A percentile compares a stretch with the other conserved stretches of the same genome.
Conservation (phyloP, 352 stramenopile species). For the Phytophthora cajani region DNA sequence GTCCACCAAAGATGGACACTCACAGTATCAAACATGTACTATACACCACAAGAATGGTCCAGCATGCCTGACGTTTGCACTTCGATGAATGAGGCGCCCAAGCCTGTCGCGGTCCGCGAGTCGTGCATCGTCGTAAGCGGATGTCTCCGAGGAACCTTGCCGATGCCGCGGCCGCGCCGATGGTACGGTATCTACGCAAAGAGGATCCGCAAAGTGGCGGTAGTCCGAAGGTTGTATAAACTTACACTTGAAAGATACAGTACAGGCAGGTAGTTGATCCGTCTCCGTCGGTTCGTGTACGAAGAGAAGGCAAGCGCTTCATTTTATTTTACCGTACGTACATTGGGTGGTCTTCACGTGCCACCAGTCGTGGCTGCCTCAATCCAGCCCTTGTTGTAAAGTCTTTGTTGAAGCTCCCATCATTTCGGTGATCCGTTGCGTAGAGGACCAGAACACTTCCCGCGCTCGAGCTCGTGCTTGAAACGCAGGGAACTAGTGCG, state of each 20-base stretch:
- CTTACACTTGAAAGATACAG: no score
- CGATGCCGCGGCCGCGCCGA: no score
- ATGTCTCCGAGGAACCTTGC: not conserved
- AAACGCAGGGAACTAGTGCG: not conserved
- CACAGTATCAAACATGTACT: not conserved
- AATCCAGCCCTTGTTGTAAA: not conserved
- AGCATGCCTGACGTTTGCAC: no score
- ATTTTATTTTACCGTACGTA: no score
- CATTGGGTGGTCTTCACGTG: no score
- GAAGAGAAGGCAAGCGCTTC: no score
- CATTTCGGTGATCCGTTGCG: not conserved
- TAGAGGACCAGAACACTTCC: not conserved
- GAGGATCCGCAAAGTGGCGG: no score
- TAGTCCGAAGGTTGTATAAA: no score
- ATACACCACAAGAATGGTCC: no score
- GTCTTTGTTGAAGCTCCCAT: slow-evolving; percentile 2
- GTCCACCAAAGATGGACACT: not conserved
- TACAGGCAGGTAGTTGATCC: no score
- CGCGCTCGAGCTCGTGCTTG: not conserved
- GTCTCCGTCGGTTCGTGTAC: no score
- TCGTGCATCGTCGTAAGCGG: not conserved
- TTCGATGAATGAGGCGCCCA: not conserved
- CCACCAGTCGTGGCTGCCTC: not conserved
- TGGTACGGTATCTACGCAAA: no score
- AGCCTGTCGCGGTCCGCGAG: not conserved